Conservation (phyloP, 108 stramenopile genomes). For the Fragilaria crotonensis region DNA sequence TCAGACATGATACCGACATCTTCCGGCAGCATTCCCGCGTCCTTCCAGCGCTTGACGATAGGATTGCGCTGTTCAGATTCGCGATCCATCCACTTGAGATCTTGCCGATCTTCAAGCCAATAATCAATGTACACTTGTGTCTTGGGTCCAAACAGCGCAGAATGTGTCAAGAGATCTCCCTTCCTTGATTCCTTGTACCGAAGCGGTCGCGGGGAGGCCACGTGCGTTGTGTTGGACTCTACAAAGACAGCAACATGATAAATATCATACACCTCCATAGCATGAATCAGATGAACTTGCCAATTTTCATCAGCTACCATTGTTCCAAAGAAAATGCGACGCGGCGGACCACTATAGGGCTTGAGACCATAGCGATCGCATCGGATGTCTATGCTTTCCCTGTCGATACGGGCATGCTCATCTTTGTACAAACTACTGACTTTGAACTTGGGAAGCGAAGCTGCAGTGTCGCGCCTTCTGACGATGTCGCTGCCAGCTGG, state of each 20-base stretch:
- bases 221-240: conserved; percentile 32
- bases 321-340: conserved; percentile 18
- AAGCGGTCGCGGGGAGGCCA: conserved; percentile 10
- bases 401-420: neutral
- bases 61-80: conserved; percentile 23
- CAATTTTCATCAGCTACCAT: conserved; percentile 28
- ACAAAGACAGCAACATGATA: conserved; percentile 34
- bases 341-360: neutral
- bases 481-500: too few relatives aligned
- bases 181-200: conserved; percentile 10
- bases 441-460: neutral
- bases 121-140: conserved; percentile 13
- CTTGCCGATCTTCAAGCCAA: too few relatives aligned
- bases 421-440: neutral
- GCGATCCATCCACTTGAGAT: conserved; percentile 1
- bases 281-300: conserved; percentile 11
- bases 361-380: neutral
- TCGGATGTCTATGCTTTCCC: neutral
- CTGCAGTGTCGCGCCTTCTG: too few relatives aligned
- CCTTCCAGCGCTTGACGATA: conserved; percentile 22
- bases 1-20: conserved; percentile 30
- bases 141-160: conserved; percentile 11
- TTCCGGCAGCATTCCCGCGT: conserved; percentile 29
- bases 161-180: conserved; percentile 11
- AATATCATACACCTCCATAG: conserved; percentile 25